Base-by-base conservation (phyloP, 2,329 filamentous ascomycete species). In the Pleochaeta shiraiana region DNA sequence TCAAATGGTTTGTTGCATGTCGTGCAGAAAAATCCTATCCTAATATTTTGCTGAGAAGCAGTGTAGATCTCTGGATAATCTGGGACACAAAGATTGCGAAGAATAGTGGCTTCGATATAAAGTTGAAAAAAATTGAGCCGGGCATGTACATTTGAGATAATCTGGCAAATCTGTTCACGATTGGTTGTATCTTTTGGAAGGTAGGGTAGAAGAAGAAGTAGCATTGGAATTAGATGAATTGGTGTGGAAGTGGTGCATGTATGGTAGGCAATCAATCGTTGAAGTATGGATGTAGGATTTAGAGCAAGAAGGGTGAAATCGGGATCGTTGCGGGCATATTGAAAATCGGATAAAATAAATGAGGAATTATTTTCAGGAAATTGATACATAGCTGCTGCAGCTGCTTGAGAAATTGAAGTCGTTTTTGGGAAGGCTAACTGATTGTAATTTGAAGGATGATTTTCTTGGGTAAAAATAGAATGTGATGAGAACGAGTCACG, bases 81-180 rank as follows among this genome's bases (percentile, higher is more conserved):
- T 0, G 84, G 63, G 71, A 74, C 0, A 69, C 80, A 83, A 9
- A 85, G 72, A 62, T 86, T 85, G 1, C 83, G 81, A 19, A 86
- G 74, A 0, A 83, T 76, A 0, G 83, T 76, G 0, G 83, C 83
- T 69, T 85, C 81, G 26, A 80, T 75, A 69, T 84, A 85, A 39
- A 83, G 76, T 28, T 77, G 75, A 78, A 85, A 81, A 63, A 75
- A 75, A 76, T 79, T 81, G 1, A 86, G 78, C 0, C 83, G 81
- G 4, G 75, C 73, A 68, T 86, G 82, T 63, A 85, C 81, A 66
- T 84, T 81, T 9, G 79, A 76, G 0, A 86, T 72, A 30, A 85
- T 78, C 14, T 80, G 79, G 4, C 75, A 74, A 1, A 82, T 81
- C 67, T 82, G 81, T 66, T 80, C 74, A 12, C 74, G 69, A 68